Evolutionary conservation across 495 filamentous ascomycete genomes (phyloP).

Genomic region (Penicillium diatomitis): DNA sequence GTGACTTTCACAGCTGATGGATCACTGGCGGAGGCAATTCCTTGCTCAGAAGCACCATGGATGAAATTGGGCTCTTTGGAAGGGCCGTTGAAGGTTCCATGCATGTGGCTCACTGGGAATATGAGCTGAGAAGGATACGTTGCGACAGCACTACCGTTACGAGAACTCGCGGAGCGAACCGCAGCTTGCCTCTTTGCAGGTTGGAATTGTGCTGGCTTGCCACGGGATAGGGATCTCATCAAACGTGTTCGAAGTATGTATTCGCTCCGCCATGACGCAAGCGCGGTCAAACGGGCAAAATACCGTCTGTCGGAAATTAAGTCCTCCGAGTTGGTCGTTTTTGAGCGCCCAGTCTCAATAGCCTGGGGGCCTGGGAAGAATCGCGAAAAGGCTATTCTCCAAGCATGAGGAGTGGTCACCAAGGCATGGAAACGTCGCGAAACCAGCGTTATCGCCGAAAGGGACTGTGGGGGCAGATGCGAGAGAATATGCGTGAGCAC

Average conservation of each 20-base stretch:
- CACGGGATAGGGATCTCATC: conserved; percentile 66
- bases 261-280: conserved; percentile 86
- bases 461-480: conserved; percentile 70
- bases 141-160: conserved; percentile 50
- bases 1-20: conserved; percentile 70
- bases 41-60: conserved; percentile 69
- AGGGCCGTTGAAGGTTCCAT: conserved; percentile 58
- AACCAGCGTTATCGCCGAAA: conserved; percentile 68
- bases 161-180: conserved; percentile 36
- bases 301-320: conserved; percentile 57
- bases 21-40: conserved; percentile 64
- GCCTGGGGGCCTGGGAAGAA: conserved; percentile 71
- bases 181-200: conserved; percentile 40
- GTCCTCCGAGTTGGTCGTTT: conserved; percentile 29
- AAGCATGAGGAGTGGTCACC: conserved; percentile 82
- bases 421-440: conserved; percentile 75
- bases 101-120: conserved; percentile 63
- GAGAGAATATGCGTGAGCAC: conserved; percentile 87
- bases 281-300: conserved; percentile 69
- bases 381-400: conserved; percentile 80
- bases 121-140: conserved; percentile 77
- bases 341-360: conserved; percentile 19
- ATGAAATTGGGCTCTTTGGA: conserved; percentile 69
- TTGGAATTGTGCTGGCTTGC: conserved; percentile 57
- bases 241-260: conserved; percentile 82